Conservation (phyloP, 2,329 filamentous ascomycete species). For the Clarireedia monteithiana region DNA sequence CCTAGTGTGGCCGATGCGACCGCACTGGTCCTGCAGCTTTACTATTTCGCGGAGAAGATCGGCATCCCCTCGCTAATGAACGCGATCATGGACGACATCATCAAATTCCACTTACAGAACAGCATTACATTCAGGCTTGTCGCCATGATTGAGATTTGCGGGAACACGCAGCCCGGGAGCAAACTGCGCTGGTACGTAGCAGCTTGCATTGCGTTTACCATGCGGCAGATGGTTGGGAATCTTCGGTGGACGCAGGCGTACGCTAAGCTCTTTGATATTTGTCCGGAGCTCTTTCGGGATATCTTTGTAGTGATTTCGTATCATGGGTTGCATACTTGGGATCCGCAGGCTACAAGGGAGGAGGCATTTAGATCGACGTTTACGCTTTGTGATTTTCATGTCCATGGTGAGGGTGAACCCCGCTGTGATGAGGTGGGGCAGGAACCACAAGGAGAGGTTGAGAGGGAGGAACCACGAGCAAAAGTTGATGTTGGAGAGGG, state of each 20-base stretch:
- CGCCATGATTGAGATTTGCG: background rate
- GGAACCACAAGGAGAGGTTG: background rate
- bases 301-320: background rate
- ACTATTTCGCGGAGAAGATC: no score
- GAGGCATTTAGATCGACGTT: background rate
- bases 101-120: no score
- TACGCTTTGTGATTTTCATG: background rate
- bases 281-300: background rate
- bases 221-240: background rate
- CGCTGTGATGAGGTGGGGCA: background rate
- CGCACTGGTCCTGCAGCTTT: no score
- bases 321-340: background rate
- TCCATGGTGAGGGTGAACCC: background rate
- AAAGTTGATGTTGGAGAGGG: no score
- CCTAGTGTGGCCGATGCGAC: no score
- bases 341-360: no score
- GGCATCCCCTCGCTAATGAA: no score
- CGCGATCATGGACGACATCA: no score
- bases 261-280: no score
- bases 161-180: background rate
- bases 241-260: no score
- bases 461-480: background rate
- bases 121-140: no score
- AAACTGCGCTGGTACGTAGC: background rate
- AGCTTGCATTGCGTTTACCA: rapidly evolving